Percentiles rank a stretch among this genome's conserved stretches.
phyloP scores from a whole-genome alignment of 2,329 filamentous ascomycete genomes.

The Calonectria pauciramosa region DNA sequence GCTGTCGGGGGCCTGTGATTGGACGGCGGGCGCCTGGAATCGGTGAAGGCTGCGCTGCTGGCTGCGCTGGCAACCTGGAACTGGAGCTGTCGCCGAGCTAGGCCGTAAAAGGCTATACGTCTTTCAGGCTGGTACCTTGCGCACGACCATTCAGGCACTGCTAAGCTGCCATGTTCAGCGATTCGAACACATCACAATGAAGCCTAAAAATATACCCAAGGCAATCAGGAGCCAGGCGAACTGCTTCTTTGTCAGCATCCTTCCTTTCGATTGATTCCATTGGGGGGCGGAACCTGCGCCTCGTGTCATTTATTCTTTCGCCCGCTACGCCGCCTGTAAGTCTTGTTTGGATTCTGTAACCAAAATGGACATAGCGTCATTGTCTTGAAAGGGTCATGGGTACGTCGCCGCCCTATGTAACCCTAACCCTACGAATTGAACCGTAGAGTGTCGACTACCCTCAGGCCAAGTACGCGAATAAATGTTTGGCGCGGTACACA shows the following conservation, averaged over 20 bases:
- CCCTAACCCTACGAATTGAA: conserved; percentile 1
- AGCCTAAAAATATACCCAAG: background rate
- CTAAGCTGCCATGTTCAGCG: background rate
- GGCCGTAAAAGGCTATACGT: conserved; percentile 8
- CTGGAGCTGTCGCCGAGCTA: conserved; percentile 22
- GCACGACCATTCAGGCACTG: background rate
- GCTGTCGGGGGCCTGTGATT: conserved; percentile 36
- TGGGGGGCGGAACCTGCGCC: background rate
- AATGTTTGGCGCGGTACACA: background rate
- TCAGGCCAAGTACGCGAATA: background rate
- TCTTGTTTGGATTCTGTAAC: background rate
- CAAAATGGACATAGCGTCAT: conserved; percentile 4
- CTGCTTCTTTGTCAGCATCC: background rate
- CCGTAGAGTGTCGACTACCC: background rate
- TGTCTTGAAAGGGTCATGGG: background rate
- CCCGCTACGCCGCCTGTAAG: background rate
- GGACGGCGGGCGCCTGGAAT: conserved; percentile 27
- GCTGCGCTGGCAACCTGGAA: conserved; percentile 41
- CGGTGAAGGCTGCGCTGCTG: conserved; percentile 36
- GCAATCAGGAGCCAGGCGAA: background rate
- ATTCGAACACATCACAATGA: background rate
- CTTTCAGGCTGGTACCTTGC: conserved; percentile 18
- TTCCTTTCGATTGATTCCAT: background rate
- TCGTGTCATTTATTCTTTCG: background rate
- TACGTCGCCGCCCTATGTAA: background rate